A percentile compares a stretch with the other conserved stretches of the same genome.
These are phyloP conservation scores for Malassezia cuniculi DNA, from an alignment of 1,284 basidiomycete species.

Conservation along the genomic window DNA sequence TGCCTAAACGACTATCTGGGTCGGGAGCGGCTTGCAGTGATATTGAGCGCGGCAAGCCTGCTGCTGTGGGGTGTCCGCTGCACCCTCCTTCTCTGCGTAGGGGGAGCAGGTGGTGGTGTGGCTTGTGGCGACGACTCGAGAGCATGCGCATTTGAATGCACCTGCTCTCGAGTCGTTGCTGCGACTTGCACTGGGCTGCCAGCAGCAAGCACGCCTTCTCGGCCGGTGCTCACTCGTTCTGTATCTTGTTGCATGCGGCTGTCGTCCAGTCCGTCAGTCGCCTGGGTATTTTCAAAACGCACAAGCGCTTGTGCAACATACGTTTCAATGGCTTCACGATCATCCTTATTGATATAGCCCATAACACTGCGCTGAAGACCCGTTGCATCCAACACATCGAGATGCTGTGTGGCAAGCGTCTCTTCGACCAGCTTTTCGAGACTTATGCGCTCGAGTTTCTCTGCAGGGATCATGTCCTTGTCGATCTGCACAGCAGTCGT, in stretches of 20 bases:
- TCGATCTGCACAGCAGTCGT: slow-evolving; percentile 20
- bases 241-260: too few species aligned
- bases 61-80: too few species aligned
- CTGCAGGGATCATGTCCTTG: slow-evolving; percentile 21
- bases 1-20: slow-evolving; percentile 5
- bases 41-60: neutral
- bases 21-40: neutral
- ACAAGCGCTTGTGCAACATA: slow-evolving; percentile 13
- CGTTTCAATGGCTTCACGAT: slow-evolving; percentile 27
- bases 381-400: slow-evolving; percentile 32
- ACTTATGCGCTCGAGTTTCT: slow-evolving; percentile 31
- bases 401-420: slow-evolving; percentile 28
- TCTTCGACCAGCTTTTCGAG: slow-evolving; percentile 31
- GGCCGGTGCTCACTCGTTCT: too few species aligned
- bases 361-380: slow-evolving; percentile 32
- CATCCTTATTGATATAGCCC: slow-evolving; percentile 41
- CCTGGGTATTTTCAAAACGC: too few species aligned
- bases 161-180: too few species aligned
- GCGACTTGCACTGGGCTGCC: too few species aligned
- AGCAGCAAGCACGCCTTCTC: too few species aligned
- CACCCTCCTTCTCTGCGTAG: too few species aligned
- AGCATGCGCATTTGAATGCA: too few species aligned
- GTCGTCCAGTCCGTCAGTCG: too few species aligned
- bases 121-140: too few species aligned
- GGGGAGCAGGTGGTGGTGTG: too few species aligned